Evolutionary conservation across 257 asterid species (phyloP).

Genomic region (Perilla frutescens): DNA sequence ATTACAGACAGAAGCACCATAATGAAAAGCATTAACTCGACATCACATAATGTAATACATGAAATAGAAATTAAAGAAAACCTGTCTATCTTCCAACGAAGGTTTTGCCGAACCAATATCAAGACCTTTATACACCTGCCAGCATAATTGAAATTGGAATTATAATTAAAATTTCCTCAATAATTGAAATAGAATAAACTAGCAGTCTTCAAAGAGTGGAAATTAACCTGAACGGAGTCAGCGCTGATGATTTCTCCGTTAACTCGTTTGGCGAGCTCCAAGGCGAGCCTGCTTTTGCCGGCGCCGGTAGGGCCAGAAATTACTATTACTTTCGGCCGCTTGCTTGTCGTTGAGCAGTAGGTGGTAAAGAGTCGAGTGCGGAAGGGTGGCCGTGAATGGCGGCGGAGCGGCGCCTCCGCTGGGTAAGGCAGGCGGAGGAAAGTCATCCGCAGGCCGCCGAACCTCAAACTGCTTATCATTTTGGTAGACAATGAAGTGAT

Average conservation of each 20-base stretch:
- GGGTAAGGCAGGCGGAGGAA: slow-evolving; percentile 53
- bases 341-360: slow-evolving; percentile 42
- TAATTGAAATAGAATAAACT: slow-evolving; percentile 3
- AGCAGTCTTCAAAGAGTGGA: background rate
- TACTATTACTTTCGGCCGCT: slow-evolving; percentile 72
- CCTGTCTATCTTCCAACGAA: slow-evolving; percentile 72
- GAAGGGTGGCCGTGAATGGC: slow-evolving; percentile 29
- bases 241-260: slow-evolving; percentile 95
- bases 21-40: background rate
- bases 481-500: background rate
- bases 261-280: slow-evolving; percentile 86
- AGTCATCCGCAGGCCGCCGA: slow-evolving; percentile 52
- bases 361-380: slow-evolving; percentile 44
- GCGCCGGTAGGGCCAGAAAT: slow-evolving; percentile 98
- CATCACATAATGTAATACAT: background rate
- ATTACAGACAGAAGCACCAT: slow-evolving; percentile 12
- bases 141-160: slow-evolving; percentile 2
- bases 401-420: slow-evolving; percentile 47
- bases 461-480: slow-evolving; percentile 45
- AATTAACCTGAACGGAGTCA: slow-evolving; percentile 85
- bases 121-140: slow-evolving; percentile 89
- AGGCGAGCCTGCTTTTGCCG: slow-evolving; percentile 87
- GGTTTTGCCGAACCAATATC: slow-evolving; percentile 97
- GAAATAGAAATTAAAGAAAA: slow-evolving; percentile 28
- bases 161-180: slow-evolving; percentile 7